These are phyloP conservation scores for Botrytis hyacinthi DNA, from an alignment of 2,329 filamentous ascomycete species.

Conservation along the genomic window DNA sequence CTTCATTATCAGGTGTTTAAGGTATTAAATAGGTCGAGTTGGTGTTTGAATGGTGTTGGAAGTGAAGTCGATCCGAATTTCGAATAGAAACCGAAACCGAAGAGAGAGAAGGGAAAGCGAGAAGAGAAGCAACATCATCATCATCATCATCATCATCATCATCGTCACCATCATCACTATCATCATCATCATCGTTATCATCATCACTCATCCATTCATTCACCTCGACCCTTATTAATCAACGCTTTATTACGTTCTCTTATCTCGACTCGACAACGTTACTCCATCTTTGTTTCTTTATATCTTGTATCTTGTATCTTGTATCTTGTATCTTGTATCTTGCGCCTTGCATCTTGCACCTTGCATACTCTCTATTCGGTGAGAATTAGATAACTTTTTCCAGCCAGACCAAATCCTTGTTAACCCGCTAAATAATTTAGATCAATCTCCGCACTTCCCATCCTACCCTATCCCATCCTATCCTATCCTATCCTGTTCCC, in stretches of 20 bases:
- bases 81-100: neutral
- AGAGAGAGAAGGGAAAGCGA: no score
- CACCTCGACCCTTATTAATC: neutral
- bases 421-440: neutral
- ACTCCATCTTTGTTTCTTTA: neutral
- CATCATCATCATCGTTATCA: no score
- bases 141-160: no score
- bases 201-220: no score
- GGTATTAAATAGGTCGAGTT: neutral
- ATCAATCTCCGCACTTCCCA: slow-evolving; percentile 13
- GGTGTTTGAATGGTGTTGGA: neutral
- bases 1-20: neutral
- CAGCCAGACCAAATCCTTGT: neutral
- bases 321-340: neutral
- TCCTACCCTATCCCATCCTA: neutral
- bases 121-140: no score
- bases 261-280: neutral
- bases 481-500: neutral
- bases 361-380: slow-evolving; percentile 11
- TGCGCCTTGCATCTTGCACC: neutral
- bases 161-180: no score
- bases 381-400: neutral
- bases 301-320: neutral
- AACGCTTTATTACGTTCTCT: neutral
- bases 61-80: neutral